A percentile compares a stretch with the other conserved stretches of the same genome.
Conservation (phyloP, 805 yeast species). For the Maudiozyma serrabonitensis region DNA sequence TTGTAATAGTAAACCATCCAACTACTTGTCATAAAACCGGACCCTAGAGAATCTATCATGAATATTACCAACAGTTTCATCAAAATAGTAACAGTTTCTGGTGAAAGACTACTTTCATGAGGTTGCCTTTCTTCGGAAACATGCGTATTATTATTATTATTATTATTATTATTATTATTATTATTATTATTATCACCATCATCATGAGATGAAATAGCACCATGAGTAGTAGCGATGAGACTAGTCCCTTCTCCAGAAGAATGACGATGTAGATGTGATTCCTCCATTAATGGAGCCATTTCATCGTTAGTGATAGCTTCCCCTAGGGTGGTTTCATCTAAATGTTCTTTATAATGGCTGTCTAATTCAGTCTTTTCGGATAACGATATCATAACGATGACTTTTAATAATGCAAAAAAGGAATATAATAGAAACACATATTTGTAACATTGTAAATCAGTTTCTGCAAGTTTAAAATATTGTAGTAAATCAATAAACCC, state of each 20-base stretch:
- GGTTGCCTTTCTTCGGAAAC: constrained; percentile 21
- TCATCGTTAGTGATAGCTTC: constrained; percentile 19
- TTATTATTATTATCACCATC: neutral
- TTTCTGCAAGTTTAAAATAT: constrained; percentile 26
- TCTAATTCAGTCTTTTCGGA: constrained; percentile 44
- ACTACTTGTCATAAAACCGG: constrained; percentile 79
- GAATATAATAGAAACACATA: constrained; percentile 49
- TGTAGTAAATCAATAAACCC: constrained; percentile 40
- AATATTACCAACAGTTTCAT: constrained; percentile 48
- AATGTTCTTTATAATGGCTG: constrained; percentile 13
- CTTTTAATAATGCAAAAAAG: constrained; percentile 42
- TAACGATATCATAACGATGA: constrained; percentile 40
- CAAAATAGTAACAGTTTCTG: constrained; percentile 35
- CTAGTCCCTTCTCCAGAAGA: neutral
- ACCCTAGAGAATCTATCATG: constrained; percentile 79
- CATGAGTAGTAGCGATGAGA: neutral
- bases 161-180: neutral
- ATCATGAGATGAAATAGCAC: neutral
- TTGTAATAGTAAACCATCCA: constrained; percentile 83
- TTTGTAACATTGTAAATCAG: constrained; percentile 40
- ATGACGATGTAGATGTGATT: neutral
- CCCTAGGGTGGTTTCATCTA: constrained; percentile 6
- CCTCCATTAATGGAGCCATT: constrained; percentile 19
- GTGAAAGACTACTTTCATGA: constrained; percentile 33
- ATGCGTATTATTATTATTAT: neutral